Percentiles rank a stretch among this genome's conserved stretches.
These are phyloP conservation scores for sunflower (Helianthus annuus) DNA, from an alignment of 129 eudicot genomes.

Conservation along the genomic window HanXRQr2.0-SUNRISE NC_035445.2:29551253-29551752, in stretches of 20 bases:
- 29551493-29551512: neutral
- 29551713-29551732: too few relatives aligned
- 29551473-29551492: conserved; percentile 50
- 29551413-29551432: neutral
- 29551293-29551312: conserved; percentile 56
- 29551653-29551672: too few relatives aligned
- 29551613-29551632: conserved; percentile 60
- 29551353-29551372: conserved; percentile 42
- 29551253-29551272: conserved; percentile 66
- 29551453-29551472: conserved; percentile 59
- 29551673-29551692: too few relatives aligned
- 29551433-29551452: conserved; percentile 55
- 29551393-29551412: neutral
- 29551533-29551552: neutral
- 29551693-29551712: too few relatives aligned
- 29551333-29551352: conserved; percentile 69
- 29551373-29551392: neutral
- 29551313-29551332: conserved; percentile 66
- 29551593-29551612: conserved; percentile 75
- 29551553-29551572: conserved; percentile 43
- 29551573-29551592: conserved; percentile 68
- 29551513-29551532: neutral
- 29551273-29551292: conserved; percentile 24
- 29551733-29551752: too few relatives aligned
- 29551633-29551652: neutral